phyloP scores from a whole-genome alignment of 73 alveolate genomes.

The Paramecium octaurelia region DNA sequence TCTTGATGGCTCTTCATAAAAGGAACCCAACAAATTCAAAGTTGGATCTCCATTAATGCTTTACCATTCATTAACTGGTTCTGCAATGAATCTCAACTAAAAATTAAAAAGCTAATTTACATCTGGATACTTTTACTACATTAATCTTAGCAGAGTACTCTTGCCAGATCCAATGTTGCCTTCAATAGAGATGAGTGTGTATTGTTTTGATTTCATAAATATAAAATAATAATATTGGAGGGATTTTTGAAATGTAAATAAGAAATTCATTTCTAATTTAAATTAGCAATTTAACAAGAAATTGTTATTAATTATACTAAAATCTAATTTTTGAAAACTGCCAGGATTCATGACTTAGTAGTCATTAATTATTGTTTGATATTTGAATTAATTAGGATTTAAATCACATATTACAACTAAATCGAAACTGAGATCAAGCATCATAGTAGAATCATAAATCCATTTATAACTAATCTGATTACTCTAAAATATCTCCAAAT shows the following conservation, averaged over 20 bases:
- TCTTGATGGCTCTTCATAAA: slow-evolving; percentile 49
- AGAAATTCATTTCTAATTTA: neutral
- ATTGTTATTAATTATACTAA: neutral
- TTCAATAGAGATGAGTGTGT: slow-evolving; percentile 43
- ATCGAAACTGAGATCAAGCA: neutral
- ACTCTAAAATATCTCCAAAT: neutral
- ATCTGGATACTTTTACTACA: slow-evolving; percentile 13
- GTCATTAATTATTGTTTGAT: neutral
- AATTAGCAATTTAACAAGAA: neutral
- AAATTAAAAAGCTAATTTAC: neutral
- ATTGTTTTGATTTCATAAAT: slow-evolving; percentile 9
- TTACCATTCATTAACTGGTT: slow-evolving; percentile 60
- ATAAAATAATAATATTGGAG: slow-evolving; percentile 22
- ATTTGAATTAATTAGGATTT: neutral
- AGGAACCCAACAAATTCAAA: slow-evolving; percentile 46
- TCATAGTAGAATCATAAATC: slow-evolving; percentile 3
- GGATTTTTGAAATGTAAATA: slow-evolving; percentile 2
- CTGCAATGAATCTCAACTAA: slow-evolving; percentile 15
- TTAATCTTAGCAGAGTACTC: slow-evolving; percentile 42
- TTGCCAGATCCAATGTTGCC: slow-evolving; percentile 63
- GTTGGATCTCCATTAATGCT: slow-evolving; percentile 52
- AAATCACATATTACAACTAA: neutral
- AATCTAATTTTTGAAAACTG: neutral
- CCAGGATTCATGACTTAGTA: neutral
- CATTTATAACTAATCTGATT: neutral